Base-by-base conservation (phyloP, 495 filamentous ascomycete genomes). In the Pseudevernia furfuracea region DNA sequence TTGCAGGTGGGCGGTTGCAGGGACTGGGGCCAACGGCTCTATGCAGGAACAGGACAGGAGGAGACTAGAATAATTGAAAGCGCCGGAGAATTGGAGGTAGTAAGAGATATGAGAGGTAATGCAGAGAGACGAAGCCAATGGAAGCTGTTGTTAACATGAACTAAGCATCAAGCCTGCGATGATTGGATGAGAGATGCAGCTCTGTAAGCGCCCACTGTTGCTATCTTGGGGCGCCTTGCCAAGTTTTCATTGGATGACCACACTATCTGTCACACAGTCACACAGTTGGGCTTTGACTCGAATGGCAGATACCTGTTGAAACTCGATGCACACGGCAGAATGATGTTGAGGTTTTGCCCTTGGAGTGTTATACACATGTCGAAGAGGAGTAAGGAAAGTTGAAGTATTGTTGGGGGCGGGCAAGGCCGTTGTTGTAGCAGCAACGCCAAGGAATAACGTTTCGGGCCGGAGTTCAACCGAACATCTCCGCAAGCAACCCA, bases 141-240 rank as follows among this genome's bases (percentile, higher is more conserved):
- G 48, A 38, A 39, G 23, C 17, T 7, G 12, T 53, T 41, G 21
- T n/a, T 38, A 43, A 25, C 21, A 21, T 43, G 34, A 10, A 23
- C 25, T 64, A 52, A 32, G 59, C 55, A 66, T 66, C 3, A 23
- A n/a, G 4, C 23, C 37, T 38, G 41, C 43, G 38, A 48, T 65
- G 58, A 67, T 69, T 69, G 66, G 65, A 36, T 63, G 57, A n/a
- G 32, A 38, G 28, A 19, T 59, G 44, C 46, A 63, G 28, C 8
- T 46, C 32, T 60, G 55, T 64, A 69, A 64, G 64, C 67, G 67
- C 67, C 67, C 64, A 62, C 61, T 34, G 25, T 60, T 63, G 61
- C 64, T 63, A 60, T 66, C 49, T 58, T 65, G 58, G 52, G 52
- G 63, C 15, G 9, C 15, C 39, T 32, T 34, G 34, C 32, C 41